These are phyloP conservation scores for Lipomyces kockii DNA, from an alignment of 805 yeast species.

Conservation along the genomic window DNA sequence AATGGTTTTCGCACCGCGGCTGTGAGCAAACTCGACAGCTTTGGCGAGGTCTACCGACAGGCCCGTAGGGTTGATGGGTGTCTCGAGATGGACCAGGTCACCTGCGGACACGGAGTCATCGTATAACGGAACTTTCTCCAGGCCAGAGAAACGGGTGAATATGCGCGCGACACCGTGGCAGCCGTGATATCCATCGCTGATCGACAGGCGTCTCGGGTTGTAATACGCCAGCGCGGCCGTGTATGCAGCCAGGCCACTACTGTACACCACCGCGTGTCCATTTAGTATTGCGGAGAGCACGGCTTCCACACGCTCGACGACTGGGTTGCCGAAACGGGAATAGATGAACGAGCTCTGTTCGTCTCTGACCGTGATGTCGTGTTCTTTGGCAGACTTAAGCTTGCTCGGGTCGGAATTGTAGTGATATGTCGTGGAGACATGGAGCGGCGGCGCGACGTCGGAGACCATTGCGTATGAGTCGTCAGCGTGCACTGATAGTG, in stretches of 20 bases:
- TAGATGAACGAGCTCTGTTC: constrained; percentile 54
- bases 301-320: constrained; percentile 67
- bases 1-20: constrained; percentile 69
- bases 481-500: constrained; percentile 68
- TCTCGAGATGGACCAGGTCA: constrained; percentile 81
- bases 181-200: constrained; percentile 87
- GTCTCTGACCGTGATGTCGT: constrained; percentile 39
- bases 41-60: constrained; percentile 62
- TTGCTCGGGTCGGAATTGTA: constrained; percentile 65
- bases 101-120: constrained; percentile 60
- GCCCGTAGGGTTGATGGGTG: constrained; percentile 89
- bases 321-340: constrained; percentile 78
- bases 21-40: constrained; percentile 73
- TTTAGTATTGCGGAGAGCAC: constrained; percentile 63
- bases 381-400: constrained; percentile 49
- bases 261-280: constrained; percentile 70
- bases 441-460: constrained; percentile 72
- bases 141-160: constrained; percentile 62
- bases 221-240: constrained; percentile 69
- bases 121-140: constrained; percentile 51
- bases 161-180: constrained; percentile 71
- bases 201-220: constrained; percentile 74
- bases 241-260: constrained; percentile 82
- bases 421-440: constrained; percentile 76
- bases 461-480: constrained; percentile 49